A percentile compares a stretch with the other conserved stretches of the same genome.
phyloP scores from a whole-genome alignment of 1,284 basidiomycete genomes.

The Puccinia polysora region DNA sequence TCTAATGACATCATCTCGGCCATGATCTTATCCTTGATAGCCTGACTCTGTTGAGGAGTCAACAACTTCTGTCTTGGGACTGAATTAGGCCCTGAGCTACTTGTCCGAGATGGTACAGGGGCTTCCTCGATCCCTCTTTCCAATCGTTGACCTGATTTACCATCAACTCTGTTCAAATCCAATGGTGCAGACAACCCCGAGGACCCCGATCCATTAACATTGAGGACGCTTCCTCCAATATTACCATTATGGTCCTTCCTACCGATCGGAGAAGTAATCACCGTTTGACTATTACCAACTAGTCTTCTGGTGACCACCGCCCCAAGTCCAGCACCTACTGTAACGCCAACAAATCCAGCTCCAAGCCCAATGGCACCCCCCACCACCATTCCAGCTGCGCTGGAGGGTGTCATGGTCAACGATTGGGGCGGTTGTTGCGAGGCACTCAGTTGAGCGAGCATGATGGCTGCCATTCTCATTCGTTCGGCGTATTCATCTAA shows the following conservation, averaged over 20 bases:
- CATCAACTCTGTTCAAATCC: slow-evolving; percentile 44
- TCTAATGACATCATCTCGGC: slow-evolving; percentile 95
- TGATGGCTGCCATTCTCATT: slow-evolving; percentile 96
- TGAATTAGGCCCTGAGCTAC: slow-evolving; percentile 43
- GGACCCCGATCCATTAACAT: slow-evolving; percentile 45
- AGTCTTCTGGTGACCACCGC: slow-evolving; percentile 46
- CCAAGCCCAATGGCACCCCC: slow-evolving; percentile 49
- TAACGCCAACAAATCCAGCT: slow-evolving; percentile 49
- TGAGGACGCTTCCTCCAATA: not conserved
- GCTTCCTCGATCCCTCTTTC: slow-evolving; percentile 46
- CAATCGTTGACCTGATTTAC: not conserved
- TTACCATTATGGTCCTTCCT: slow-evolving; percentile 32
- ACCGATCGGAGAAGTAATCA: slow-evolving; percentile 38
- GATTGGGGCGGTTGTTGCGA: slow-evolving; percentile 55
- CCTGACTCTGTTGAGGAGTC: slow-evolving; percentile 72
- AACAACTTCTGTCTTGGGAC: slow-evolving; percentile 54
- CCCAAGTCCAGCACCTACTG: slow-evolving; percentile 50
- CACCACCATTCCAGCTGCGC: slow-evolving; percentile 50
- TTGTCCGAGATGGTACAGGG: slow-evolving; percentile 15
- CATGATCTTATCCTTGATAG: slow-evolving; percentile 94
- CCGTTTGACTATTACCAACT: slow-evolving; percentile 19
- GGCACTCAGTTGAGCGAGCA: slow-evolving; percentile 93
- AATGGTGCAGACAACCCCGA: slow-evolving; percentile 45
- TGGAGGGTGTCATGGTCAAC: slow-evolving; percentile 47
- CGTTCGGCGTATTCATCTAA: slow-evolving; percentile 95